Base-by-base conservation (phyloP, 2,329 filamentous ascomycete species). In the Huntiella moniliformis region DNA sequence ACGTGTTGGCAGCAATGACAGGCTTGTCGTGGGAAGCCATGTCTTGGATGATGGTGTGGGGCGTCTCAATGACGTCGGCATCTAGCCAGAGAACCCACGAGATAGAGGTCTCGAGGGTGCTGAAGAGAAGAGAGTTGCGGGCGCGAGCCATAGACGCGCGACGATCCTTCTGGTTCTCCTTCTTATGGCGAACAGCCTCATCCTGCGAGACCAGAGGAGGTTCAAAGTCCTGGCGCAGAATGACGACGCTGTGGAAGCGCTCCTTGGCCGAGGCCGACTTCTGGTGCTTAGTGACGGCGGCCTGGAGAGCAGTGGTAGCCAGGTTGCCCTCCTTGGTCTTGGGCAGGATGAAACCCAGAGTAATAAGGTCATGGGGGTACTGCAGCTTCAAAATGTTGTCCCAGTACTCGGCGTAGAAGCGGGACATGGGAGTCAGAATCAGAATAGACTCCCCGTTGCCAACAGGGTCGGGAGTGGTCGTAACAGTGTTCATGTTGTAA, bases 61-160 rank as follows among this genome's bases (percentile, higher is more conserved):
- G 91, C 4, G 84, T 85, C 64, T 98, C 91, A 54, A 98, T 59
- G 52, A 98, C 81, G 60, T 98, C 91, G 34, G 79, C 73, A 58
- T 98, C 91, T 28, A 98, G 70, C 91, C 91, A 98, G 17, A 98
- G 70, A 32, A 98, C 87, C 91, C 91, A 98, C 0, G 85, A 91
- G 0, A 86, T 95, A 10, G 77, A 73, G 1, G 87, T 87, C 1
- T 88, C 87, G 7, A 98, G 67, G 0, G 88, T 96, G 6, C 91
- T 95, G 65, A 96, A 98, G 22, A 98, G 73, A 6, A 98, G 71
- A 45, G 83, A 92, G 60, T 98, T 98, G 52, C 91, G 79, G 34
- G 91, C 88, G 57, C 84, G 82, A 56, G 85, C 79, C 91, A 98
- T 96, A 50, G 84, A 80, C 37, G 85, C 80, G 33, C 91, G 75